Base-by-base conservation (phyloP, 2,329 filamentous ascomycete genomes). In the Colletotrichum navitas region DNA sequence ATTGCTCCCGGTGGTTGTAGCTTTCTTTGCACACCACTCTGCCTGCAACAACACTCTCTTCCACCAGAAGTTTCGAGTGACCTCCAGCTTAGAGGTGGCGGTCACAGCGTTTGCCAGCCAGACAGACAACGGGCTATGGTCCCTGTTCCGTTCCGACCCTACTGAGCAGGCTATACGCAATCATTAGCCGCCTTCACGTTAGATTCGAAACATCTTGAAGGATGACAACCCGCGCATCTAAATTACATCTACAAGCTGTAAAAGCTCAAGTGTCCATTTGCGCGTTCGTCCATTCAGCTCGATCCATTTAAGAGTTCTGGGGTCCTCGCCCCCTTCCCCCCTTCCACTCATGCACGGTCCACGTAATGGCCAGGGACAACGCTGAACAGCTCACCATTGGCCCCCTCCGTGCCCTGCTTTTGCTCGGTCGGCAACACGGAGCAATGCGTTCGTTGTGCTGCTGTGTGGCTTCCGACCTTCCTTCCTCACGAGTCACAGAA, bases 71-170 rank as follows among this genome's bases (percentile, higher is more conserved):
- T 39, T 66, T 32, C 29, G 32, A 39, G 39, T 45, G 18, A 8
- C 18, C 34, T n/a, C 41, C 26, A 26, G 41, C 12, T 24, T 10
- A 21, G n/a, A 14, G 43, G 11, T 49, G 3, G 26, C 18, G 16
- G n/a, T 43, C 45, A 21, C 58, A 61, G 47, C 29, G 26, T 39
- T 29, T 21, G 45, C 29, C 34, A 47, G 58, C 39, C 47, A 68
- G 41, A 32, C 26, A 32, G 39, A 47, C 21, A 24, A 39, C 26
- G 21, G 47, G 47, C 47, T 54, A 32, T 63, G 21, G 36, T 32
- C 54, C 49, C 34, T 51, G 32, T 41, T 51, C 45, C 54, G 43
- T 11, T 45, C 43, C 18, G 21, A 41, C 51, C 34, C 24, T 26
- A n/a, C 12, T 34, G n/a, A 56, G 5, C 34, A 26, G 54, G 18